Evolutionary conservation across 1,284 basidiomycete genomes (phyloP).

Genomic region (Microbotryomycetes sp.): DNA sequence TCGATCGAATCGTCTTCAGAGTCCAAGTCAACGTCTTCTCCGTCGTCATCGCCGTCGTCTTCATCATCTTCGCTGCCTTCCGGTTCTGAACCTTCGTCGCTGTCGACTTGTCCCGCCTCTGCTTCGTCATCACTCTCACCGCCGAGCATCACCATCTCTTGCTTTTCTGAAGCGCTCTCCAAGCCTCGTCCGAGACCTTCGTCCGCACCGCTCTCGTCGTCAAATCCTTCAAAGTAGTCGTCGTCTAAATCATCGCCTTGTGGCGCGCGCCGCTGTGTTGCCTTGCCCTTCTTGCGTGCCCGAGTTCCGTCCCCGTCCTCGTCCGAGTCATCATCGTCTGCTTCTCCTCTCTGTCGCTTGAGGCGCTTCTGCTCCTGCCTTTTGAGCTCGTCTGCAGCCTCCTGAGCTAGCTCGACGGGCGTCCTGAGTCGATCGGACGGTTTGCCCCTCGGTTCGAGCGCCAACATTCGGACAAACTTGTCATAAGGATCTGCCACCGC

Average conservation of each 20-base stretch:
- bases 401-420: constrained; percentile 83
- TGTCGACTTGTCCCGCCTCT: constrained; percentile 38
- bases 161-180: neutral
- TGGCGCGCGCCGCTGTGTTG: constrained; percentile 41
- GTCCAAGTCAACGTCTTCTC: constrained; percentile 41
- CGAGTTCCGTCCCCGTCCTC: constrained; percentile 44
- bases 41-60: constrained; percentile 37
- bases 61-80: constrained; percentile 31
- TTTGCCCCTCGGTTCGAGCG: constrained; percentile 86
- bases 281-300: constrained; percentile 43
- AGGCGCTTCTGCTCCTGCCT: constrained; percentile 73
- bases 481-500: constrained; percentile 55
- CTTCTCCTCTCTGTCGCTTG: constrained; percentile 79
- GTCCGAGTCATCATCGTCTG: constrained; percentile 45
- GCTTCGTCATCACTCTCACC: constrained; percentile 36
- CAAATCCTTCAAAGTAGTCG: constrained; percentile 53
- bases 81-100: constrained; percentile 18
- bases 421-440: constrained; percentile 95
- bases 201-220: neutral
- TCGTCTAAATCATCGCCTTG: constrained; percentile 83
- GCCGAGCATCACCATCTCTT: constrained; percentile 13
- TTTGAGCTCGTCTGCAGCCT: constrained; percentile 79
- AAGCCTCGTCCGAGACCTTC: neutral
- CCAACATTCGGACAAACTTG: constrained; percentile 81
- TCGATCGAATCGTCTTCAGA: constrained; percentile 33